Base-by-base conservation (phyloP, 2,329 filamentous ascomycete species). In the Arthrobotrys musiformis region DNA sequence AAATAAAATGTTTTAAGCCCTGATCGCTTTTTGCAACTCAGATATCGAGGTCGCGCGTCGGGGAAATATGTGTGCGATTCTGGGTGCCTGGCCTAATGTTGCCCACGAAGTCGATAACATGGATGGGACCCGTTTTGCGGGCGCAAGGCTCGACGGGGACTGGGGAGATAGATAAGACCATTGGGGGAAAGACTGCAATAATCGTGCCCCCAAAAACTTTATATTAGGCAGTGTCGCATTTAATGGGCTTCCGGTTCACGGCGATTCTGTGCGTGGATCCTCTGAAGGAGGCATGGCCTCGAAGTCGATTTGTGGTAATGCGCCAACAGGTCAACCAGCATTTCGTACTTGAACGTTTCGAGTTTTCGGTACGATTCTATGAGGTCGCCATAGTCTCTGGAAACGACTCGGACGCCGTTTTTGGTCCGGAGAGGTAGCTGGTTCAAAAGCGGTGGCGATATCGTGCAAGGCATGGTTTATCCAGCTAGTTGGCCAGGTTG, bases 311-410 rank as follows among this genome's bases (percentile, higher is more conserved):
- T 28, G 15, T 52, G 26, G 15, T 44, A 54, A 17, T 54, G 40
- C 7, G 37, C 40, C 22, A 40, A 15, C 19, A 46, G 24, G 19
- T 70, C 66, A 13, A 40, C 42, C 19, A 70, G n/a, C 66, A 70
- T 70, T n/a, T 69, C 64, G 52, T 60, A 69, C 42, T 61, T 61
- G 54, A 50, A 61, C 11, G 28, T 9, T n/a, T 70, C 66, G 4
- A 70, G 40, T 42, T 35, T 33, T 5, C 52, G 66, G 22, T 61
- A 60, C 4, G 54, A 70, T 52, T 61, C 52, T 19, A 70, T 26
- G 26, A 70, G 42, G 26, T 62, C 54, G 37, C 54, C 66, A 28
- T 70, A 70, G 22, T 56, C 66, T 56, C 54, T 35, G 2, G 66
- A 70, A 42, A 70, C 54, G 7, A 22, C 50, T 15, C 15, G 48